Base-by-base conservation (phyloP, 768 basidiomycete species). In the Trichaptum fuscoviolaceum region DNA sequence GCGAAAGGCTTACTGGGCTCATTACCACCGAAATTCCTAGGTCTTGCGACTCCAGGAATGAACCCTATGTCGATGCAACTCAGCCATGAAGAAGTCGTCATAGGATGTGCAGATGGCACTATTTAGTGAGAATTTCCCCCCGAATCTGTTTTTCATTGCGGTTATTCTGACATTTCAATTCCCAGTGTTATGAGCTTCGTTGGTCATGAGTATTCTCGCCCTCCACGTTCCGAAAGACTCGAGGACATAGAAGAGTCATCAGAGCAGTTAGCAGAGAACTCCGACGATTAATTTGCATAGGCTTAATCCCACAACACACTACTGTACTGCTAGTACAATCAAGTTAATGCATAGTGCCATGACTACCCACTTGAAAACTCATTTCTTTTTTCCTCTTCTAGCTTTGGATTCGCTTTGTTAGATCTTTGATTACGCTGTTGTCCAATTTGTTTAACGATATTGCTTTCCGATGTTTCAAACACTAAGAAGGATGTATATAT, bases 31-130 rank as follows among this genome's bases (percentile, higher is more conserved):
- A 92, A 90, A 73, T 95, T 93, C 71, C 74, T 81, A 23, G 93
- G 93, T 1, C 81, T 96, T 58, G 90, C 92, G 34, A 91, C 86
- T 25, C 93, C 95, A 1, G 94, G 91, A 77, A 93, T 95, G 84
- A 95, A 96, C 71, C 95, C 94, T 8, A 95, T 95, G 94, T 91
- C 91, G 68, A 91, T 96, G 88, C 92, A 93, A 69, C 75, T 96
- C 71, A 93, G 90, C 70, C 91, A 94, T 70, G 93, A 95, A 72
- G 92, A 95, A 73, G 90, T 95, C 0, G 93, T 95, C 20, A 91
- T 95, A 30, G 93, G 93, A 0, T 95, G 93, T 80, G 92, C 92
- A 27, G 93, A 95, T 75, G 93, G 93, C 17, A 93, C 91, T 2
- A 95, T 95, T 70, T 95, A 95, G 92, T 95, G 69, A 78, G 92